Conservation (phyloP, 805 yeast genomes). For the Suhomyces pyralidae region DNA sequence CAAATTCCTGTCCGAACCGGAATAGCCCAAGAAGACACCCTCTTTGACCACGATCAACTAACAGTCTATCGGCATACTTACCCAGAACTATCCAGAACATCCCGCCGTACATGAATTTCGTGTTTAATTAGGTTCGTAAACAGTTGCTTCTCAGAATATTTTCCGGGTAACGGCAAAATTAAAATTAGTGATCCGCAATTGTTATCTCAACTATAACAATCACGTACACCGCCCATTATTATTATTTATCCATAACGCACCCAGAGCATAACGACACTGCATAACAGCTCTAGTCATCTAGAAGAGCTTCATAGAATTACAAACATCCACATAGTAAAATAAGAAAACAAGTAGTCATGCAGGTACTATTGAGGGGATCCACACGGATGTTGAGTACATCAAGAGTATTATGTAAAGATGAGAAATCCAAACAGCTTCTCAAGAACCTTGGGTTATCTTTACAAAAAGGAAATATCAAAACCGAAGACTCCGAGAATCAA, state of each 20-base stretch:
- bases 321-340: not conserved
- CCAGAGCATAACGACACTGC: not conserved
- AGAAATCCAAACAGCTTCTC: slow-evolving; percentile 17
- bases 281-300: not conserved
- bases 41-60: not conserved
- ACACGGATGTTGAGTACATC: not conserved
- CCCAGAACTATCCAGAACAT: not conserved
- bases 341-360: not conserved
- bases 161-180: slow-evolving; percentile 1
- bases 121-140: not conserved
- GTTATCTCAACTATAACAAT: not conserved
- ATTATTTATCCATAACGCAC: not conserved
- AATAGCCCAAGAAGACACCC: not conserved
- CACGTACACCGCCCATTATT: not conserved
- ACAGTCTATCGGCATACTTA: not conserved
- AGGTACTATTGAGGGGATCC: not conserved
- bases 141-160: not conserved
- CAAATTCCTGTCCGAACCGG: not conserved
- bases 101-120: not conserved
- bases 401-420: slow-evolving; percentile 4
- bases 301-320: not conserved
- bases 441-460: slow-evolving; percentile 30
- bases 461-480: slow-evolving; percentile 30
- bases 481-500: slow-evolving; percentile 1
- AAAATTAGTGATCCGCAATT: slow-evolving; percentile 2